A percentile compares a stretch with the other conserved stretches of the same genome.
Conservation (phyloP, 2,329 filamentous ascomycete genomes). For the Diaporthe longicolla region DNA sequence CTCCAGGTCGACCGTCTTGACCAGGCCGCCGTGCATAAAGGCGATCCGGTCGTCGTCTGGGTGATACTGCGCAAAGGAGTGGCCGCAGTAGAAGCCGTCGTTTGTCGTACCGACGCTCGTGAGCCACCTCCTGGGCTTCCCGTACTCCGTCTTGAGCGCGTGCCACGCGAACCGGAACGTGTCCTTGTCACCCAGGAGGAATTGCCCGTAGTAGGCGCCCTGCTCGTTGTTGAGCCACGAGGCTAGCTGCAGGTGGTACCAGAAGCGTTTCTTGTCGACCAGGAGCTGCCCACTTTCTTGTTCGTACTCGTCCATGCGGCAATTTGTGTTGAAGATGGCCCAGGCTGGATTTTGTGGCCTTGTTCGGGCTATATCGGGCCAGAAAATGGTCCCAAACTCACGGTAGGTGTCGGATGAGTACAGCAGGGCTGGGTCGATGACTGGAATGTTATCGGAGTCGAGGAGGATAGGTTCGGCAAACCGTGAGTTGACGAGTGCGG, state of each 20-base stretch:
- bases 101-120: slow-evolving; percentile 49
- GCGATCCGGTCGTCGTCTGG: slow-evolving; percentile 49
- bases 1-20: slow-evolving; percentile 49
- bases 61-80: slow-evolving; percentile 52
- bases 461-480: slow-evolving; percentile 11
- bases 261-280: slow-evolving; percentile 53
- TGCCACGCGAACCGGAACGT: slow-evolving; percentile 53
- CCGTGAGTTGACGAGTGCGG: slow-evolving; percentile 3
- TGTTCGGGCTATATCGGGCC: slow-evolving; percentile 55
- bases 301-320: slow-evolving; percentile 54
- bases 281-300: slow-evolving; percentile 53
- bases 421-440: slow-evolving; percentile 9
- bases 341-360: slow-evolving; percentile 48
- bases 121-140: slow-evolving; percentile 49
- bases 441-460: slow-evolving; percentile 12
- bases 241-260: slow-evolving; percentile 55
- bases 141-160: slow-evolving; percentile 51
- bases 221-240: slow-evolving; percentile 49
- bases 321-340: slow-evolving; percentile 53
- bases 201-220: slow-evolving; percentile 46
- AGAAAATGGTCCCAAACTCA: slow-evolving; percentile 53
- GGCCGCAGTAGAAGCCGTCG: slow-evolving; percentile 51
- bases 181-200: slow-evolving; percentile 54
- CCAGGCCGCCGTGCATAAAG: slow-evolving; percentile 52
- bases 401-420: neutral